A percentile compares a stretch with the other conserved stretches of the same genome.
Conservation (phyloP, 2,329 filamentous ascomycete species). For the Aspergillus versicolor region DNA sequence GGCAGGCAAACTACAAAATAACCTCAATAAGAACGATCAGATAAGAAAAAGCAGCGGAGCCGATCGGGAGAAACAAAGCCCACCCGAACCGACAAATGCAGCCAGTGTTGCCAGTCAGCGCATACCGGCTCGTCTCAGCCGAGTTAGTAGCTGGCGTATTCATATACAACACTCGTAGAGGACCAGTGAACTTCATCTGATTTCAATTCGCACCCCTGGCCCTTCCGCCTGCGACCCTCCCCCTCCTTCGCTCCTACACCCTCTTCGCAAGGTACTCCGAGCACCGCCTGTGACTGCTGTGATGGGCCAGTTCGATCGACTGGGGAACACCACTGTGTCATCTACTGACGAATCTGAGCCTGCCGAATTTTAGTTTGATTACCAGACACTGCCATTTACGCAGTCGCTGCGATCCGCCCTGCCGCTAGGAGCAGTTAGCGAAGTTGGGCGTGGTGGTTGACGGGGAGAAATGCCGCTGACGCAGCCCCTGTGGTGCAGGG, state of each 20-base stretch:
- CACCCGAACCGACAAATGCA: neutral
- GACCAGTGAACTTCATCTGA: constrained; percentile 4
- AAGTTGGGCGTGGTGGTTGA: constrained; percentile 1
- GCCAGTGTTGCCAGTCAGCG: constrained; percentile 5
- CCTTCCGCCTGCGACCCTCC: neutral
- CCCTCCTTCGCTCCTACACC: neutral
- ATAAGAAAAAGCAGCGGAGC: constrained; percentile 3
- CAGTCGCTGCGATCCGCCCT: neutral
- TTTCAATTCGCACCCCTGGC: neutral
- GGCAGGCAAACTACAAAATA: no score
- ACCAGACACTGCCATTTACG: neutral
- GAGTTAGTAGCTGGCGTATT: neutral
- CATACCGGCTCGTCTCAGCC: constrained; percentile 11
- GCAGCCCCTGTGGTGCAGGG: constrained; percentile 41
- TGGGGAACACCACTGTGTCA: constrained; percentile 12
- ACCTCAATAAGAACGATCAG: neutral
- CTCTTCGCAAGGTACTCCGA: neutral
- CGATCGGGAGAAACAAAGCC: constrained; percentile 5
- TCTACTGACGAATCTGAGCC: neutral
- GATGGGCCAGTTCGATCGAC: neutral
- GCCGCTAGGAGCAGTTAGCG: neutral
- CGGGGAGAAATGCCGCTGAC: constrained; percentile 27
- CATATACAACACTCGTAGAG: neutral
- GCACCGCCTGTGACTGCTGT: neutral
- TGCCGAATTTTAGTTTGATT: neutral